Evolutionary conservation across 352 stramenopile species (phyloP), one percentile per base, ranked within the genome.

Genomic region (Plasmopara halstedii): DNA sequence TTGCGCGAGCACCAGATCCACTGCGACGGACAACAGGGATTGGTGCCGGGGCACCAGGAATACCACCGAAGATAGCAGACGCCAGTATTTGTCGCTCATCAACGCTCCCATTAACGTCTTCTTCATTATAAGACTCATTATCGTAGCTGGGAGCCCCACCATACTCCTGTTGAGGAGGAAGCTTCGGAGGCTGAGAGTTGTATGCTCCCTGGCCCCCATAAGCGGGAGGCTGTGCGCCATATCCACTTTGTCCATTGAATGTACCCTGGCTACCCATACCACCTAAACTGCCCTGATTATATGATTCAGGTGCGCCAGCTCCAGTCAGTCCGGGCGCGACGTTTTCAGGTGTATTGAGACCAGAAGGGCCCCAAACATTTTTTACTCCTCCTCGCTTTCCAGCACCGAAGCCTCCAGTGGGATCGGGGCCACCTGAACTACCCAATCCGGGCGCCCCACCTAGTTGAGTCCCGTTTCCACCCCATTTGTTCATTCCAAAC

Each of bases 1-100:
- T 56, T 23, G 61, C 53, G 7, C 61, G 61, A 11, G 49, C 49
- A 27, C 45, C 63, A 14, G 56, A 19, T 20, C 56, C 61, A 19
- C 42, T 32, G 17, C 76, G 73, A 20, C 74, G 70, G 32, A 56
- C 61, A n/a, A 26, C 52, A 22, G 67, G 25, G 52, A 79, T 67
- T 5, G 74, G 59, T 6, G 68, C 34, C 3, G 77, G 73, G 0
- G 72, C 85, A 36, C 85, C 85, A 8, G 76, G 82, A 37, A 98
- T 95, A 21, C 96, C 96, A 29, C 96, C 95, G 67, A 99, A 99
- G 39, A 99, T 83, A 7, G 92, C 93, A 10, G 92, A 96, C 31
- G 96, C 95, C 72, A 98, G 85, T 53, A 90, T 82, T 41, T 74
- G 61, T 32, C 82, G 78, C 53, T 94, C 81, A 34, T 92, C 71